phyloP scores from a whole-genome alignment of 1,139 yeast species.

The Candida labiduridarum region DNA sequence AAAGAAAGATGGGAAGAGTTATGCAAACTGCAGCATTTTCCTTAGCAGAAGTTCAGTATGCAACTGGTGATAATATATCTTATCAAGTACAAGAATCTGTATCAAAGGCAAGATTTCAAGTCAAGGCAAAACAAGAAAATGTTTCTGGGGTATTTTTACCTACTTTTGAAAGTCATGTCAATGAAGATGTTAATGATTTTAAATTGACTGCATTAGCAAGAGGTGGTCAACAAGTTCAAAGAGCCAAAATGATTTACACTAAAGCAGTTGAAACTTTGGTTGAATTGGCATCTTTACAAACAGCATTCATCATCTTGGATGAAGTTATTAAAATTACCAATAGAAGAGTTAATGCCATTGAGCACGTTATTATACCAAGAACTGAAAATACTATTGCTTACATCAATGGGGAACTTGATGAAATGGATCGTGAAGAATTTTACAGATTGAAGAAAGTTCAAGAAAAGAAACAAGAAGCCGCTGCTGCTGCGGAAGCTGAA shows the following conservation, averaged over 20 bases:
- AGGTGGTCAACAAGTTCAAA: slow-evolving; percentile 98
- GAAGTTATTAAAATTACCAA: slow-evolving; percentile 97
- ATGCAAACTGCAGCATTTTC: slow-evolving; percentile 99
- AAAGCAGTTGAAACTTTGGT: slow-evolving; percentile 96
- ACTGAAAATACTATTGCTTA: slow-evolving; percentile 93
- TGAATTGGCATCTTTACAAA: slow-evolving; percentile 90
- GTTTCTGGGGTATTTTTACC: slow-evolving; percentile 96
- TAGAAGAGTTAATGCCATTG: slow-evolving; percentile 98
- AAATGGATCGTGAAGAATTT: slow-evolving; percentile 96
- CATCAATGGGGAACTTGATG: slow-evolving; percentile 95
- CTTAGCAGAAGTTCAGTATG: slow-evolving; percentile 94
- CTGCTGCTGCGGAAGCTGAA: slow-evolving; percentile 64
- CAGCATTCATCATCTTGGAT: slow-evolving; percentile 94
- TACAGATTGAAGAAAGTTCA: slow-evolving; percentile 95
- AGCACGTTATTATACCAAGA: slow-evolving; percentile 96
- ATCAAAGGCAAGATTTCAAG: slow-evolving; percentile 85
- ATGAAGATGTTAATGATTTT: slow-evolving; percentile 87
- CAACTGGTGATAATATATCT: slow-evolving; percentile 93
- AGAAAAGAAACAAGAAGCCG: slow-evolving; percentile 87
- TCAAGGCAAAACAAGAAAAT: slow-evolving; percentile 90
- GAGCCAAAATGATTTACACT: slow-evolving; percentile 89
- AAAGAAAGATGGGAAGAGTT: slow-evolving; percentile 95
- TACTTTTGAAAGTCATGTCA: slow-evolving; percentile 82
- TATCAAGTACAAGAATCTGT: slow-evolving; percentile 96
- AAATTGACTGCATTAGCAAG: slow-evolving; percentile 96